Evolutionary conservation across 441 rosid species (phyloP), one percentile per base, ranked within the genome.

Genomic region (Raphanus hybrid): DNA sequence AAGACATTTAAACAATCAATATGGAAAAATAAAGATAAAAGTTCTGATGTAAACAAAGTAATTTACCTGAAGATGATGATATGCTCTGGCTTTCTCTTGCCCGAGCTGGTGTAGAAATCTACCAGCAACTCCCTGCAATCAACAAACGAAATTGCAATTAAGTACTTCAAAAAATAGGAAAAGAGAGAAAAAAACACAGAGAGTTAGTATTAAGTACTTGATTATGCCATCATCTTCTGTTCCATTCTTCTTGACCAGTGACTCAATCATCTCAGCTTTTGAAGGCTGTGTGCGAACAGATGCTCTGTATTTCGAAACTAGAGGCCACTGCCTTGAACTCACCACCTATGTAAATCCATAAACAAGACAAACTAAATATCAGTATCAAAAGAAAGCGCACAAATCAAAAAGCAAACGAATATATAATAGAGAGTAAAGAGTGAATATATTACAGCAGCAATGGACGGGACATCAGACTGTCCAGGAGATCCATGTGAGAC

Each of bases 401-500:
- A 50, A 57, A 18, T n/a, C 37, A 73, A 29, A 29, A 29, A 4
- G 34, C 34, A 4, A 57, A 61, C 48, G 50, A 8, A 11, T 34
- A 15, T 35, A 37, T 12, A 9, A 41, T 39, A 45, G 6, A 43
- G 2, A 43, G 67, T 26, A 4, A 1, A 52, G 61, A 63, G 71
- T n/a, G 50, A 6, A 29, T 11, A 66, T 15, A 66, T 64, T 88
- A 92, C 96, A 74, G 96, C 97, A 76, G 96, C 97, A 78, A 92
- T 88, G 35, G 96, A 90, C 0, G 97, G 97, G 0, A 87, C 54
- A 79, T 88, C 91, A 9, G 91, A 85, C 69, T 87, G 93, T 45
- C 93, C 96, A 43, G 97, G 97, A 39, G 93, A 87, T 58, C 97
- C 95, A 65, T 92, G 97, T 0, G 95, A 89, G 0, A 92, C 97